These are phyloP conservation scores for Lolium perenne DNA, from an alignment of 176 grass and related monocot species.

Conservation along the genomic window DNA sequence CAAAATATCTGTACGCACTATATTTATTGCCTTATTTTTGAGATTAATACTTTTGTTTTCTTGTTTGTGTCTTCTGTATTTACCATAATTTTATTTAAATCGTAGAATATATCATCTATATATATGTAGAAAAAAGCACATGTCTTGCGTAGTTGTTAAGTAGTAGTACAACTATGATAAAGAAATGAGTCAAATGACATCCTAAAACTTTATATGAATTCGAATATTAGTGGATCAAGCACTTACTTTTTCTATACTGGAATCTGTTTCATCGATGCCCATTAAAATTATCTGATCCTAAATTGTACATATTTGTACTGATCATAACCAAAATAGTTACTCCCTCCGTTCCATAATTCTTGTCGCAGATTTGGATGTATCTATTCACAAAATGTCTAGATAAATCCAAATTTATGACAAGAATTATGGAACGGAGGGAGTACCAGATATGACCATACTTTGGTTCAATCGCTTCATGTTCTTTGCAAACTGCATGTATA, in stretches of 20 bases:
- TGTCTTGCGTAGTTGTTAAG: neutral
- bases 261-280: slow-evolving; percentile 15
- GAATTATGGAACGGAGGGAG: no score
- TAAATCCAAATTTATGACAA: no score
- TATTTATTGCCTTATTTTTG: slow-evolving; percentile 4
- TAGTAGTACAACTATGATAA: slow-evolving; percentile 9
- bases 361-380: no score
- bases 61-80: slow-evolving; percentile 23
- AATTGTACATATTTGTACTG: neutral
- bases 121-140: neutral
- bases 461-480: slow-evolving; percentile 4
- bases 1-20: slow-evolving; percentile 64
- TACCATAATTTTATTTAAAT: slow-evolving; percentile 1
- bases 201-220: slow-evolving; percentile 10
- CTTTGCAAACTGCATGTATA: slow-evolving; percentile 1
- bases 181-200: neutral
- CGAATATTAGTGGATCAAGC: neutral
- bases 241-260: neutral
- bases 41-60: slow-evolving; percentile 23
- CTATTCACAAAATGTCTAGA: no score
- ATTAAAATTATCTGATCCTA: neutral
- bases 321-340: slow-evolving; percentile 12
- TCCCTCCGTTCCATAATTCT: no score
- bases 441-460: neutral
- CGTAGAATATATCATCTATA: neutral